Evolutionary conservation across 192 early-diverging fungal genomes (phyloP), one percentile per base, ranked within the genome.

Genomic region (Dimargaris cristalligena): DNA sequence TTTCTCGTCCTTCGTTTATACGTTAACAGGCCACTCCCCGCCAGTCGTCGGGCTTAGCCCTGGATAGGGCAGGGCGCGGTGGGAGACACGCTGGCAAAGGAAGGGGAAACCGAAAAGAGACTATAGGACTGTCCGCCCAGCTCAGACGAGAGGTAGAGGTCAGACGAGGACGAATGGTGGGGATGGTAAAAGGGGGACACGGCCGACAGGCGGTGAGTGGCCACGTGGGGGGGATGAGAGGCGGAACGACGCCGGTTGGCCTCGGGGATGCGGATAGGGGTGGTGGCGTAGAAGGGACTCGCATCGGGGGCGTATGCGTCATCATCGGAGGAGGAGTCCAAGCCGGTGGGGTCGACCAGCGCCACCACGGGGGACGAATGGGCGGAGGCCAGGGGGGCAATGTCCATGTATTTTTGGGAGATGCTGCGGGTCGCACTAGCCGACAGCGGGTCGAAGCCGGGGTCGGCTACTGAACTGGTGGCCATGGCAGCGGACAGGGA

Each of bases 401-500:
- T 20, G 35, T 57, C 32, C 55, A 57, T 57, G 55, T 57, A 57
- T 26, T 57, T 57, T 35, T 57, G 55, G 23, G 55, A 34, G 23
- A 35, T 57, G 20, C 55, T 57, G 18, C 55, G 55, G 34, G 55
- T 57, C 20, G 55, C 55, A 34, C 55, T 57, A 34, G 55, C 55
- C 55, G 55, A 57, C 2, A 57, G 55, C 34, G 55, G 55, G 22
- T n/a, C 20, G 38, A 57, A 57, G 3, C 29, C 29, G 34, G 55
- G n/a, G 23, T 13, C 32, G 6, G 55, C 32, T 25, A n/a, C 35
- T 18, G 22, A 31, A 34, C 0, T n/a, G 8, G 35, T n/a, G 34
- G 34, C 33, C n/a, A 57, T 16, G 18, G 67, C 67, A 30, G 66
- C 67, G 41, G 60, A 62, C 2, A 72, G 60, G 31, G 67, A 72